Base-by-base conservation (phyloP, 805 yeast genomes). In the Metschnikowia henanensis region DNA sequence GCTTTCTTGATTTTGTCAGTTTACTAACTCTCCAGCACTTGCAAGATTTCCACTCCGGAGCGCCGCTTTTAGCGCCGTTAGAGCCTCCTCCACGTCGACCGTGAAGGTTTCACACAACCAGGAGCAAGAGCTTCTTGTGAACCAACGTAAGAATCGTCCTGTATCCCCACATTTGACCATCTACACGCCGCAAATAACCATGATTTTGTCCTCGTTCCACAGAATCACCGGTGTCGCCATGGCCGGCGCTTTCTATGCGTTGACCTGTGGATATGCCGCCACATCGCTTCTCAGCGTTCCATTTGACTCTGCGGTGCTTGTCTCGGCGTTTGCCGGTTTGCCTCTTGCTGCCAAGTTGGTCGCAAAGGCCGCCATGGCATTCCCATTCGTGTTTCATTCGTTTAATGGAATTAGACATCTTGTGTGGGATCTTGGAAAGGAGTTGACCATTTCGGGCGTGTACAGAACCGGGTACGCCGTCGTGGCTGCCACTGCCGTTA, bases 371-470 rank as follows among this genome's bases (percentile, higher is more conserved):
- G 60, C 79, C 31, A 79, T 84, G 60, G 81, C 94, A 7, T 79
- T 79, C 73, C 91, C 97, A 53, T 89, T 94, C 67, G 85, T 86
- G 23, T 90, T 80, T 84, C 99, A 94, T 69, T 59, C 78, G 36
- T 80, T 75, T 64, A 89, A 91, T 65, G 97, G 98, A 58, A 48
- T 92, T 51, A 88, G 99, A 79, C 99, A 94, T 66, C 72, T 92
- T 67, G 61, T 87, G 43, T 94, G 99, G 99, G 99, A 94, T 66
- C 65, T 81, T 41, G 96, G 96, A 64, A 75, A 72, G 55, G 87
- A 84, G 66, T 77, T 92, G 62, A 78, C 90, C 49, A 60, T 87
- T 56, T 80, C 84, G 61, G 97, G 96, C 55, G 97, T 94, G 45
- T 86, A 87, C 81, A 81, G 84, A 70, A 90, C 97, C 29, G 98